Evolutionary conservation across 179 eudicot species (phyloP).

Genomic region (Carnegiea gigantea): DNA sequence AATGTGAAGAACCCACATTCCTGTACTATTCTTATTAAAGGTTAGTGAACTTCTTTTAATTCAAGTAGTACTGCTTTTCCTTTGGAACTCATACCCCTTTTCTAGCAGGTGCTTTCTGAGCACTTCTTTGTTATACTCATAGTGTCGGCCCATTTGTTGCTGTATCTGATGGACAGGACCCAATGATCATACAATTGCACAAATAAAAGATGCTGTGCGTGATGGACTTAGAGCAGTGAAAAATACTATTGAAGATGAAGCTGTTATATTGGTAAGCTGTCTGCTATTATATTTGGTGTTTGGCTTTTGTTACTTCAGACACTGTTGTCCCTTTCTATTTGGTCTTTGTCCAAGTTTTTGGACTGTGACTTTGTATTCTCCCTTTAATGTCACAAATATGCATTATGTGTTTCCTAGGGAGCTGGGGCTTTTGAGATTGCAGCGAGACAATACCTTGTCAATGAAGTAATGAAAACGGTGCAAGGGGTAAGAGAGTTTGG

Average conservation of each 20-base stretch:
- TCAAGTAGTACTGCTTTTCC: not conserved
- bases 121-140: not conserved
- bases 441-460: constrained; percentile 81
- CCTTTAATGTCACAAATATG: not conserved
- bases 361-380: not conserved
- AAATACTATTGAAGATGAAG: constrained; percentile 92
- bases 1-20: constrained; percentile 92
- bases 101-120: not conserved
- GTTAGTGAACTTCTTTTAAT: constrained; percentile 30
- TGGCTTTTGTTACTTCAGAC: not conserved
- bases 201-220: constrained; percentile 98
- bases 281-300: not conserved
- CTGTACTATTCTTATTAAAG: constrained; percentile 91
- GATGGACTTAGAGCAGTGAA: constrained; percentile 95
- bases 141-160: not conserved
- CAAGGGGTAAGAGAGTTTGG: constrained; percentile 60
- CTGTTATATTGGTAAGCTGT: constrained; percentile 63
- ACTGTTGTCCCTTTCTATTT: not conserved
- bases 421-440: constrained; percentile 99
- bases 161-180: constrained; percentile 56
- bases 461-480: constrained; percentile 90
- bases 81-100: not conserved
- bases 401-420: constrained; percentile 44
- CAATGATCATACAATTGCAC: constrained; percentile 97
- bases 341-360: not conserved